These are phyloP conservation scores for Saksenaea oblongispora DNA, from an alignment of 371 early-diverging fungal genomes.

Conservation along the genomic window DNA sequence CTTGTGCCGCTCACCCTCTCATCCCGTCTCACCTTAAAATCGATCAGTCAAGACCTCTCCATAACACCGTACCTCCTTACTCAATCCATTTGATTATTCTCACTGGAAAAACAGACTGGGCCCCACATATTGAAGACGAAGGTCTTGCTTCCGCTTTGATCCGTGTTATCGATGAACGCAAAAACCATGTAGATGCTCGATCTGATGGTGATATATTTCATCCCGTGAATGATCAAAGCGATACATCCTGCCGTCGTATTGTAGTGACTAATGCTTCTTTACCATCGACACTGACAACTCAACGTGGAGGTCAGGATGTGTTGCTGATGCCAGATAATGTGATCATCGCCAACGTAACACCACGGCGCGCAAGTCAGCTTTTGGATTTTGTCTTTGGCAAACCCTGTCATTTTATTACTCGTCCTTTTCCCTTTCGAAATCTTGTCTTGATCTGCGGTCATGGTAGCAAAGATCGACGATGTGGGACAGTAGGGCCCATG, in stretches of 20 bases:
- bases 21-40: slow-evolving; percentile 30
- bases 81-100: slow-evolving; percentile 35
- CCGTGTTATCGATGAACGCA: slow-evolving; percentile 20
- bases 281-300: slow-evolving; percentile 22
- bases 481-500: slow-evolving; percentile 45
- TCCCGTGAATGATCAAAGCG: slow-evolving; percentile 8
- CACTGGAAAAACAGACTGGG: slow-evolving; percentile 40
- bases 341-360: slow-evolving; percentile 38
- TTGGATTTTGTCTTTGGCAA: slow-evolving; percentile 37
- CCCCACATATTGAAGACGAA: slow-evolving; percentile 43
- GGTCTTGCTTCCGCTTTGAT: slow-evolving; percentile 32
- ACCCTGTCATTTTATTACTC: slow-evolving; percentile 25
- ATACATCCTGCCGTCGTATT: slow-evolving; percentile 19
- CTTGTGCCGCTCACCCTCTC: slow-evolving; percentile 32
- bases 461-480: slow-evolving; percentile 36
- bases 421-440: slow-evolving; percentile 25
- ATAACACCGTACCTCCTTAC: slow-evolving; percentile 40
- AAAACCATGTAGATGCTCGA: slow-evolving; percentile 1
- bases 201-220: slow-evolving; percentile 15
- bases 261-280: slow-evolving; percentile 33
- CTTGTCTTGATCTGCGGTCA: slow-evolving; percentile 41
- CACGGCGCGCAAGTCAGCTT: slow-evolving; percentile 21
- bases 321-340: slow-evolving; percentile 40
- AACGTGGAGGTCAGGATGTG: slow-evolving; percentile 25
- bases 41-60: slow-evolving; percentile 32